These are phyloP conservation scores for Phaseolus coccineus DNA, from an alignment of 331 rosid species.

Conservation along the genomic window DNA sequence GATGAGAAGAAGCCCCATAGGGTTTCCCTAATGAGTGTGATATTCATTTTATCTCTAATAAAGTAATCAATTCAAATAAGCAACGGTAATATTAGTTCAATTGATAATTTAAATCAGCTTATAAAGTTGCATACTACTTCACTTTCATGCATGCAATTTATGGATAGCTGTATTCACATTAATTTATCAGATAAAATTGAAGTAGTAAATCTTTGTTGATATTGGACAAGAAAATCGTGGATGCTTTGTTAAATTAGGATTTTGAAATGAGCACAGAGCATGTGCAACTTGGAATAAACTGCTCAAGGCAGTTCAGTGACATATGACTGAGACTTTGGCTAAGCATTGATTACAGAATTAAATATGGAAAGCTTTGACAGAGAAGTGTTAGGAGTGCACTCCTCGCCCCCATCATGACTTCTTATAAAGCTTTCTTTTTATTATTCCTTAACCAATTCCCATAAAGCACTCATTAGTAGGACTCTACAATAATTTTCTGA, in stretches of 20 bases:
- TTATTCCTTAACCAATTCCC: not conserved
- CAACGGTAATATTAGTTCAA: conserved; percentile 4
- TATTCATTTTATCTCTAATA: conserved; percentile 15
- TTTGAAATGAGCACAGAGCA: conserved; percentile 10
- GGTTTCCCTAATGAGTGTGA: not conserved
- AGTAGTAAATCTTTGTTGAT: not conserved
- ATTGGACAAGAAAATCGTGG: not conserved
- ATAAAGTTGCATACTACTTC: conserved; percentile 9
- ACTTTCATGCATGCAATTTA: conserved; percentile 23
- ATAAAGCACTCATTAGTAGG: not conserved
- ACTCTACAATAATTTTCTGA: conserved; percentile 5
- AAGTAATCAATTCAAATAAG: conserved; percentile 23
- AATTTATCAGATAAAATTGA: conserved; percentile 4
- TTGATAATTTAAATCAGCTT: not conserved
- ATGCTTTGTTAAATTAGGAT: conserved; percentile 30
- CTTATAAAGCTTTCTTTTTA: not conserved
- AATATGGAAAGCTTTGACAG: not conserved
- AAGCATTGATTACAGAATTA: not conserved
- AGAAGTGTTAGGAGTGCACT: not conserved
- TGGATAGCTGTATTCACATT: not conserved
- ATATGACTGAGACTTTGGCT: not conserved
- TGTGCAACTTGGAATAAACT: conserved; percentile 24
- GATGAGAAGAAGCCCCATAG: conserved; percentile 12
- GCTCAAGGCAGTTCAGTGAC: conserved; percentile 27
- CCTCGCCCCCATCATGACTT: not conserved